These are phyloP conservation scores for Ganoderma lucidum DNA, from an alignment of 1,284 basidiomycete species.

Conservation along the genomic window DNA sequence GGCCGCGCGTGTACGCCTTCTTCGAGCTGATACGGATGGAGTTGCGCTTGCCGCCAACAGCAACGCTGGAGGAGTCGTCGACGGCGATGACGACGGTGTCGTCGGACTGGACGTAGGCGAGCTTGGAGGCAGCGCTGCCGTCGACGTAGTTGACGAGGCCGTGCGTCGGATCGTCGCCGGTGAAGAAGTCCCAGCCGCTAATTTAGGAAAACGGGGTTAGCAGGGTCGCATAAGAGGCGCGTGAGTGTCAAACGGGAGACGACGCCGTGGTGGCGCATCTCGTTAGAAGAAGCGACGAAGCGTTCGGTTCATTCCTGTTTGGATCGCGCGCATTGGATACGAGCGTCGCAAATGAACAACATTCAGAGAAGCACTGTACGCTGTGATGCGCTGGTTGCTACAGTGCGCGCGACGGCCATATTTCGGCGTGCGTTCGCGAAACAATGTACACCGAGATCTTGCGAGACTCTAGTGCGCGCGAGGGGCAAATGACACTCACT, in stretches of 20 bases:
- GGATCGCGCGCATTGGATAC: background rate
- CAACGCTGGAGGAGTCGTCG: slow-evolving; percentile 61
- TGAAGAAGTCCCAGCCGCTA: slow-evolving; percentile 72
- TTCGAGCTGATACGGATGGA: slow-evolving; percentile 81
- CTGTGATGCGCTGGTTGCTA: background rate
- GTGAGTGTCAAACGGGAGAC: background rate
- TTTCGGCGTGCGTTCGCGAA: background rate
- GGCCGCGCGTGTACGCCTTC: slow-evolving; percentile 69
- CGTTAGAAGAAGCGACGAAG: background rate
- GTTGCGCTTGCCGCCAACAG: slow-evolving; percentile 62
- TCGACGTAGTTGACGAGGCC: slow-evolving; percentile 29
- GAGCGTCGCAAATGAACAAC: background rate
- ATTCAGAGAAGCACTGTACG: background rate
- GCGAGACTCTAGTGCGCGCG: background rate
- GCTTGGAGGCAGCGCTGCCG: slow-evolving; percentile 52
- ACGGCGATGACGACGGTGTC: slow-evolving; percentile 66
- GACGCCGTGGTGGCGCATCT: background rate
- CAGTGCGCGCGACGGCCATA: background rate
- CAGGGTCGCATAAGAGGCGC: slow-evolving; percentile 2
- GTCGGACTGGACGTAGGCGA: slow-evolving; percentile 67
- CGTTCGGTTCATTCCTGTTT: background rate
- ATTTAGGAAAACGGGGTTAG: background rate
- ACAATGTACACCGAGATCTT: background rate
- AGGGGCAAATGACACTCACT: slow-evolving; percentile 30
- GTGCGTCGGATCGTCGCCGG: slow-evolving; percentile 66